Base-by-base conservation (phyloP, 192 early-diverging fungal genomes). In the Dissophora globulifera region DNA sequence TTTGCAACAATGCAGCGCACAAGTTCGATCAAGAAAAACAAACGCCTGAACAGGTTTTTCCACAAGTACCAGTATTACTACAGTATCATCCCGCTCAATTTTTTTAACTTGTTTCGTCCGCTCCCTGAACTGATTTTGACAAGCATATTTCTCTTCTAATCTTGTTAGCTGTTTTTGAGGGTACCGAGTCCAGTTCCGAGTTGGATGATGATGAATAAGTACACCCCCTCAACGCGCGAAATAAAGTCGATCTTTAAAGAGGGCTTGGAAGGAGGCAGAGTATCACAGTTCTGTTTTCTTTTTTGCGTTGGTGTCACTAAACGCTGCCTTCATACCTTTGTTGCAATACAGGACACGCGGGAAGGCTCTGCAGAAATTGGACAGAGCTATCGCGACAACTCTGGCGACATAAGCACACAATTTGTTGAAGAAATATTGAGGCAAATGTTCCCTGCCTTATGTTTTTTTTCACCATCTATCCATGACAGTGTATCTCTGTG, bases 231-330 rank as follows among this genome's bases (percentile, higher is more conserved):
- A n/a, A n/a, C n/a, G n/a, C n/a, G 22, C 33, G 3, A n/a, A 38
- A 55, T 38, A 55, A 35, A 38, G 30, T 38, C 9, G 53, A 32
- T 55, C 53, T 55, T 55, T n/a, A 33, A 55, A 55, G 7, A 55
- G 17, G 33, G 38, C 53, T 38, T 55, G 30, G 53, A 38, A 55
- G 6, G 19, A 51, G 29, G 26, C 3, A 51, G 26, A 51, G 29
- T 51, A 51, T 51, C 26, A 29, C 50, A 51, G 19, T 51, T 29
- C 8, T 8, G 4, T 51, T 51, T 27, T 51, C 29, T 51, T 51
- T 29, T 10, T 51, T 51, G 50, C 4, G 26, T 51, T 10, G 23
- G 19, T 51, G 26, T 51, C 17, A 29, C 26, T 51, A 51, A 22
- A 27, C 26, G 8, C 23, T 17, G 50, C 19, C 29, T 8, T 29